Base-by-base conservation (phyloP, 2,329 filamentous ascomycete species). In the Penicillium corylophilum region DNA sequence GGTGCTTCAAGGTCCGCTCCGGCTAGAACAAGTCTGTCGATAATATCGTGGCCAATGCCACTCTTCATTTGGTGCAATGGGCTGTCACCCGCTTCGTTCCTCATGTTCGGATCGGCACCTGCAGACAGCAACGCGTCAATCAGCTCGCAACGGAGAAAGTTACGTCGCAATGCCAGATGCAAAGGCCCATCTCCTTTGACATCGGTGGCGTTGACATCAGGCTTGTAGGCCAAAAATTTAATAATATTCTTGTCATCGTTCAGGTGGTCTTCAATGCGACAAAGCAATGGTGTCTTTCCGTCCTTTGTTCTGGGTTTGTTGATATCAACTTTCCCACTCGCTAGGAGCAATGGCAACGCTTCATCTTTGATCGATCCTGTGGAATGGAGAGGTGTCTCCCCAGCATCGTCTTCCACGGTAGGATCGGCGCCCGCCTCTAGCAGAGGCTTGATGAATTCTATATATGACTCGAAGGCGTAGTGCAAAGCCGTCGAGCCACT, bases 371-470 rank as follows among this genome's bases (percentile, higher is more conserved):
- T 13, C 23, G n/a, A 1, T 16, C 49, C 38, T 12, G 43, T n/a
- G 10, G 39, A 44, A 23, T 54, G 51, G 5, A 54, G 43, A 20
- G 39, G 20, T 23, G 51, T 54, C 5, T 13, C 23, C 2, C 48
- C 51, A 5, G 4, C 9, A 16, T 54, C 40, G 24, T 28, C 20
- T 26, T 44, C 18, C 4, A 16, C 44, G 8, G 23, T 29, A 29
- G 49, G 49, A 23, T 51, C 44, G 3, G 50, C 50, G n/a, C 50
- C 54, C 13, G 48, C 51, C 15, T 54, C 54, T 13, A 56, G 15
- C 7, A 54, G 26, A 1, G 18, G 23, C 29, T 49, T 46, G 10
- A 51, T 22, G 1, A 54, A 5, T 35, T 41, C 20, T 15, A 23
- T 16, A 10, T 48, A 38, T 10, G 16, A n/a, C 10, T n/a, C n/a